Percentiles rank a stretch among this genome's conserved stretches.
Evolutionary conservation across 805 yeast genomes (phyloP).

Genomic region (Komagataella ulmi): DNA sequence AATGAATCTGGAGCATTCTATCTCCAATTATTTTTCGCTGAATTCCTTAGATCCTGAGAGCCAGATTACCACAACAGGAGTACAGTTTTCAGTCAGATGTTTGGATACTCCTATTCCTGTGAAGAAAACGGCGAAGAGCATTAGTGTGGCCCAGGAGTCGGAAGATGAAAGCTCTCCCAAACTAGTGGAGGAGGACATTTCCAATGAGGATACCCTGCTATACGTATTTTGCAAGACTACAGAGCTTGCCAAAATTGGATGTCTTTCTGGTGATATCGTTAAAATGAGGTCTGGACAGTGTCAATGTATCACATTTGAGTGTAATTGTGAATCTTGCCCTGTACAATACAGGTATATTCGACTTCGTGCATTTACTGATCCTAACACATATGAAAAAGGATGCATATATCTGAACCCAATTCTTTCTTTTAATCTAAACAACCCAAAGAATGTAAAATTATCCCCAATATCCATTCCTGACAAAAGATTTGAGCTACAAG

Average conservation of each 20-base stretch:
- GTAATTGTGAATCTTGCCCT: neutral
- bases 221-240: slow-evolving; percentile 30
- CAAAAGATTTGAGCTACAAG: slow-evolving; percentile 6
- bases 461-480: slow-evolving; percentile 5
- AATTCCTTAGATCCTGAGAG: neutral
- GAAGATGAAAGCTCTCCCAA: neutral
- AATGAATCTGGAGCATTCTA: neutral
- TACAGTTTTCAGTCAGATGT: neutral
- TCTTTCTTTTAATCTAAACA: slow-evolving; percentile 32
- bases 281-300: slow-evolving; percentile 12
- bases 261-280: slow-evolving; percentile 59
- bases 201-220: slow-evolving; percentile 30
- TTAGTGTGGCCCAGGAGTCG: neutral
- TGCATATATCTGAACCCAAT: slow-evolving; percentile 51
- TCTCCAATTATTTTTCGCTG: neutral
- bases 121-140: neutral
- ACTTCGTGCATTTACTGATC: slow-evolving; percentile 51
- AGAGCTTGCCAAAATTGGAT: slow-evolving; percentile 43
- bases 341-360: slow-evolving; percentile 18
- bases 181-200: slow-evolving; percentile 15
- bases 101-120: neutral
- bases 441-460: slow-evolving; percentile 14
- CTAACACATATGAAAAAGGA: slow-evolving; percentile 28
- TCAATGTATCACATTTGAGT: slow-evolving; percentile 1
- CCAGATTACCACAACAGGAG: neutral